phyloP scores from a whole-genome alignment of 2,329 filamentous ascomycete species.

The Paramyrothecium sp. region DNA sequence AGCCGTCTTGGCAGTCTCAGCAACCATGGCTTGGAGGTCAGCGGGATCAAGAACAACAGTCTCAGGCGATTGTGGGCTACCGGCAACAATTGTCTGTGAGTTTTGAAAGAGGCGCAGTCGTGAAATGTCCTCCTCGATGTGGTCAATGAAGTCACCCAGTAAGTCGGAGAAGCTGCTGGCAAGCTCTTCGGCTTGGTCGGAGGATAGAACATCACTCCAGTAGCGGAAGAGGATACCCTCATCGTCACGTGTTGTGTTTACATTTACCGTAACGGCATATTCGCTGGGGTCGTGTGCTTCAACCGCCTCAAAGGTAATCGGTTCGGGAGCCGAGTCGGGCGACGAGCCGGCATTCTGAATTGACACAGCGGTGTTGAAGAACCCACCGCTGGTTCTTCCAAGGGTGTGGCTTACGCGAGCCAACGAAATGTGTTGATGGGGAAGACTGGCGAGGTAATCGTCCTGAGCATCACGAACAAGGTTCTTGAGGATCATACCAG shows the following conservation, averaged over 20 bases:
- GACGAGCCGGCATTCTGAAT: conserved; percentile 21
- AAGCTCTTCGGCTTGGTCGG: conserved; percentile 14
- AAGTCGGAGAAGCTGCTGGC: conserved; percentile 12
- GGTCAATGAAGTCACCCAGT: conserved; percentile 13
- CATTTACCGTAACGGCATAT: conserved; percentile 27
- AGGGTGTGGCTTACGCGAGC: conserved; percentile 38
- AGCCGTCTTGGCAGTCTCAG: neutral
- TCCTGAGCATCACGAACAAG: conserved; percentile 39
- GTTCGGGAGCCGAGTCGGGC: neutral
- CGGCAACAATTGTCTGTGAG: neutral
- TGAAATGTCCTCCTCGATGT: conserved; percentile 10
- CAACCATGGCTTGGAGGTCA: neutral
- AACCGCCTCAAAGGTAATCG: conserved; percentile 11
- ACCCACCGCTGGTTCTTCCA: conserved; percentile 13
- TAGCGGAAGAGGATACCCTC: conserved; percentile 20
- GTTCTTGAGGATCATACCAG: conserved; percentile 18
- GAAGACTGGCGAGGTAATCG: conserved; percentile 43
- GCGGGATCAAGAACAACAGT: neutral
- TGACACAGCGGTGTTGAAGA: conserved; percentile 33
- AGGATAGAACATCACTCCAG: conserved; percentile 14
- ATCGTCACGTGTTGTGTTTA: conserved; percentile 19
- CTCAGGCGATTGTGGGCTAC: neutral
- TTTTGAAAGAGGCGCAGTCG: conserved; percentile 10
- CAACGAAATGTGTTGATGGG: conserved; percentile 49
- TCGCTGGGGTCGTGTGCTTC: conserved; percentile 24